Evolutionary conservation across 2,329 filamentous ascomycete species (phyloP).

Genomic region (Diaporthe velutina): DNA sequence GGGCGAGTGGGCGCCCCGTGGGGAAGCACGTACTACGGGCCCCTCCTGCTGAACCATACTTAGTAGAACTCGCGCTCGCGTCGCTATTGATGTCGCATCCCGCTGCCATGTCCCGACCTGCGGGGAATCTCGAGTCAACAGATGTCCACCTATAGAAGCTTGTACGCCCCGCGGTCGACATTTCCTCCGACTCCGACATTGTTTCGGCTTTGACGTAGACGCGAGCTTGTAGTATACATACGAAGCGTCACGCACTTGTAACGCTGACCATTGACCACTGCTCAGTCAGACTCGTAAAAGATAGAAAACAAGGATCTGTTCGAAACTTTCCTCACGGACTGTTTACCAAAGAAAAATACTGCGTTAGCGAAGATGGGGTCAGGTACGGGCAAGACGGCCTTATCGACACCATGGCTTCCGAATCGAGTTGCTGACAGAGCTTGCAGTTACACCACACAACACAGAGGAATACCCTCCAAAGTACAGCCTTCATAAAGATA

Average conservation of each 20-base stretch:
- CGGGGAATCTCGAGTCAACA: constrained; percentile 1
- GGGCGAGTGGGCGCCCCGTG: background rate
- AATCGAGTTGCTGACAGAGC: background rate
- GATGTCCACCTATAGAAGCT: background rate
- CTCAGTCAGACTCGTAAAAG: background rate
- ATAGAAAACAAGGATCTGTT: background rate
- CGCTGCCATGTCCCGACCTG: background rate
- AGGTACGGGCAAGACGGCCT: constrained; percentile 20
- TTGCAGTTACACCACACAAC: constrained; percentile 11
- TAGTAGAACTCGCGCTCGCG: background rate
- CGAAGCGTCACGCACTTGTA: background rate
- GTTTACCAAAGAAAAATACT: background rate
- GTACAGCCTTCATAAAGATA: constrained; percentile 34
- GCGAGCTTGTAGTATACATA: background rate
- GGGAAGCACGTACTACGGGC: background rate
- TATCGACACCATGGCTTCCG: no score
- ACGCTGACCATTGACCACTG: no score
- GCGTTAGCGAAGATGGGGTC: constrained; percentile 30
- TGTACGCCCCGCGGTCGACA: background rate
- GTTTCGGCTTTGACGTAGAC: background rate
- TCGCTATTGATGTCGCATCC: background rate
- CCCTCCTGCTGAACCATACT: background rate
- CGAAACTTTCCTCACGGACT: background rate
- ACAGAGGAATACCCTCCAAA: constrained; percentile 32
- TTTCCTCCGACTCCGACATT: background rate